phyloP scores from a whole-genome alignment of 306 rosid species.

The Cucurbita ficifolia region DNA sequence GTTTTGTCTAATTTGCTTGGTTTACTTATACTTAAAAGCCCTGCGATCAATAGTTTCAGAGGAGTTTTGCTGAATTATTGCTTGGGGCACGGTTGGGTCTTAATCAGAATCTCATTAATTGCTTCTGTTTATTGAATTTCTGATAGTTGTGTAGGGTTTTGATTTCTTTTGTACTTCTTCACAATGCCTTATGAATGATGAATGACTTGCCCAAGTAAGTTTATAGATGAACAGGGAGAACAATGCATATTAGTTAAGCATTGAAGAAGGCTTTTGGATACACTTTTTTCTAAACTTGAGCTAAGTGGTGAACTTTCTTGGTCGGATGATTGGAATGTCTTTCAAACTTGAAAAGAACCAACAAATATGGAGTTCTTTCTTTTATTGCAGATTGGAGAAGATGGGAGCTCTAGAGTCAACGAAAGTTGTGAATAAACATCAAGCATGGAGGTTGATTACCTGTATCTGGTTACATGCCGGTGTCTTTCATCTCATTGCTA shows the following conservation, averaged over 20 bases:
- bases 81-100: not conserved
- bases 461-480: slow-evolving; percentile 95
- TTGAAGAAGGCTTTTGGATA: not conserved
- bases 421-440: slow-evolving; percentile 43
- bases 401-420: slow-evolving; percentile 59
- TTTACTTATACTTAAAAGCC: not conserved
- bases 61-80: not conserved
- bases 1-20: not conserved
- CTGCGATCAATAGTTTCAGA: not conserved
- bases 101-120: not conserved
- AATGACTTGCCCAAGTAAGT: not conserved
- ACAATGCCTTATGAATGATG: not conserved
- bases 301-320: not conserved
- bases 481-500: slow-evolving; percentile 51
- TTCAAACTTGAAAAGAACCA: not conserved
- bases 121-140: not conserved
- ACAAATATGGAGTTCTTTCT: not conserved
- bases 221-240: not conserved
- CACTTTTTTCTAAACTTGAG: not conserved
- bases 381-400: slow-evolving; percentile 44
- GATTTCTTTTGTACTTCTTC: not conserved
- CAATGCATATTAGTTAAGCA: not conserved
- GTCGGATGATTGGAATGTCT: not conserved
- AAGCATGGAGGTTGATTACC: slow-evolving; percentile 79
- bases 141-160: not conserved